A percentile compares a stretch with the other conserved stretches of the same genome.
Evolutionary conservation across 345 rosid genomes (phyloP).

Genomic region (rapeseed (Brassica napus)): Da-Ae NC_063451.1:44024001-44024500

Average conservation of each 20-base stretch:
- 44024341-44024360: constrained; percentile 47
- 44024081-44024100: no score
- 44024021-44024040: no score
- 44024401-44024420: constrained; percentile 20
- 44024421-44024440: constrained; percentile 25
- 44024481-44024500: constrained; percentile 24
- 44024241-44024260: not conserved
- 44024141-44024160: not conserved
- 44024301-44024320: no score
- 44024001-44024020: no score
- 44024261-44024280: not conserved
- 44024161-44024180: constrained; percentile 3
- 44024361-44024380: constrained; percentile 61
- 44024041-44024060: no score
- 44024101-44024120: no score
- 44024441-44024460: constrained; percentile 52
- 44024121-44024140: constrained; percentile 5
- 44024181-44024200: not conserved
- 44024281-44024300: no score
- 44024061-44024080: no score
- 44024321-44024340: constrained; percentile 43
- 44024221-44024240: not conserved
- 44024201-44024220: constrained; percentile 22
- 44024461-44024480: constrained; percentile 51
- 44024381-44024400: constrained; percentile 56